Conservation (phyloP, 257 asterid species). For the Ligustrum vulgare region DNA sequence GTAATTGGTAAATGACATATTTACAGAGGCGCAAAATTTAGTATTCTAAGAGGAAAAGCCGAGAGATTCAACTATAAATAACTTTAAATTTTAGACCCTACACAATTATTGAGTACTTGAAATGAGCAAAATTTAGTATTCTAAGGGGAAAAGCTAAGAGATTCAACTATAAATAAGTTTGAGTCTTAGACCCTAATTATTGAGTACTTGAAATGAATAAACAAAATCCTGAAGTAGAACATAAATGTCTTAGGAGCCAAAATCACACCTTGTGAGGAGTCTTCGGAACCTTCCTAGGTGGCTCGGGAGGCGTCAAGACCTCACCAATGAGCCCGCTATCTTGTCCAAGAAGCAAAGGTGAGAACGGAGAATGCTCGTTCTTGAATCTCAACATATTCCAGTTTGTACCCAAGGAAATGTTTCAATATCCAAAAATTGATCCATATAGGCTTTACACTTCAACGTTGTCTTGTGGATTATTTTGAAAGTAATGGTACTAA, state of each 20-base stretch:
- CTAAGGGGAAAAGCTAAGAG: too few relatives aligned
- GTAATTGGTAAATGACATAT: too few relatives aligned
- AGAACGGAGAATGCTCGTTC: constrained; percentile 76
- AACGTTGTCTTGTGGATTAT: too few relatives aligned
- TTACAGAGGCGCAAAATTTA: too few relatives aligned
- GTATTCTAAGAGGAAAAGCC: background rate
- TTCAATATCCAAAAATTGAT: too few relatives aligned
- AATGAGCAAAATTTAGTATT: background rate
- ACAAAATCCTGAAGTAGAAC: background rate
- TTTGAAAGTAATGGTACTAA: too few relatives aligned
- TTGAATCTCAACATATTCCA: constrained; percentile 89
- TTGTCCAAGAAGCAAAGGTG: constrained; percentile 76
- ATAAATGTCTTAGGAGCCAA: background rate
- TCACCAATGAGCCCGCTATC: constrained; percentile 52
- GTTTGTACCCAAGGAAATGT: constrained; percentile 85
- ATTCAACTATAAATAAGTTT: too few relatives aligned
- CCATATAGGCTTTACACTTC: too few relatives aligned
- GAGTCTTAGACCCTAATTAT: too few relatives aligned
- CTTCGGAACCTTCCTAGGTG: constrained; percentile 94
- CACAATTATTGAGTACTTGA: background rate
- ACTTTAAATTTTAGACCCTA: background rate
- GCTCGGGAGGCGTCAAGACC: constrained; percentile 80
- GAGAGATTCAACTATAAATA: background rate
- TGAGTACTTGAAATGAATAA: too few relatives aligned
- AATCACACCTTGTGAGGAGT: constrained; percentile 86